phyloP scores from a whole-genome alignment of 257 asterid species.

The Forsythia suspensa region DNA sequence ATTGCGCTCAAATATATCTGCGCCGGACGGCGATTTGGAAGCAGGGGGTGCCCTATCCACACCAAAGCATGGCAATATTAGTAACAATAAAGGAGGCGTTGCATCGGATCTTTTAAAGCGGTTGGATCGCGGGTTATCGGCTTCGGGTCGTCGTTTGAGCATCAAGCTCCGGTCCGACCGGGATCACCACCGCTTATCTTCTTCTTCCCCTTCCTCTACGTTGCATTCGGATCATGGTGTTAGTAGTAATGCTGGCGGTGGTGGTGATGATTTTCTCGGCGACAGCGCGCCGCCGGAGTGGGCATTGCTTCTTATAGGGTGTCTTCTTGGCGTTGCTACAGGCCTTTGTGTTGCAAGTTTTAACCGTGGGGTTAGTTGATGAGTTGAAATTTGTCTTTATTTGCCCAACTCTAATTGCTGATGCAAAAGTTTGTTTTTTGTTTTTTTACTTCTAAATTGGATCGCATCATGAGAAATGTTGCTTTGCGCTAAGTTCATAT shows the following conservation, averaged over 20 bases:
- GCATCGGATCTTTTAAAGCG: constrained; percentile 63
- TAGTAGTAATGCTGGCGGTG: constrained; percentile 20
- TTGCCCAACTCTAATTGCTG: no score
- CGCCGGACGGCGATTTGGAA: constrained; percentile 1
- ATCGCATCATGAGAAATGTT: neutral
- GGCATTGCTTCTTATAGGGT: constrained; percentile 92
- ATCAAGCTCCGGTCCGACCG: constrained; percentile 37
- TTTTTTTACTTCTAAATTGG: neutral
- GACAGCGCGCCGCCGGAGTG: constrained; percentile 98
- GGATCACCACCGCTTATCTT: constrained; percentile 33
- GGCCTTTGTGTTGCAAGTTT: constrained; percentile 93
- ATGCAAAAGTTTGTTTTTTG: neutral
- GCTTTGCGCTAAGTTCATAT: neutral
- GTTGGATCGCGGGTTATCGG: constrained; percentile 49
- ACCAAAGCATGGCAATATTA: neutral
- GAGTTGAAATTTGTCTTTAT: neutral
- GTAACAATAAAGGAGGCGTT: constrained; percentile 22
- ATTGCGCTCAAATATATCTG: neutral
- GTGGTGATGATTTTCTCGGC: constrained; percentile 54
- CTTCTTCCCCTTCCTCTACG: constrained; percentile 35
- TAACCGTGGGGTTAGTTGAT: constrained; percentile 86
- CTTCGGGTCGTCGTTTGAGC: constrained; percentile 50
- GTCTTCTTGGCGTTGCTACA: constrained; percentile 90
- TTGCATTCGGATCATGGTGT: constrained; percentile 43
- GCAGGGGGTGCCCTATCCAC: neutral